phyloP scores from a whole-genome alignment of 345 rosid genomes.

The Pelargonium nanum region DNA sequence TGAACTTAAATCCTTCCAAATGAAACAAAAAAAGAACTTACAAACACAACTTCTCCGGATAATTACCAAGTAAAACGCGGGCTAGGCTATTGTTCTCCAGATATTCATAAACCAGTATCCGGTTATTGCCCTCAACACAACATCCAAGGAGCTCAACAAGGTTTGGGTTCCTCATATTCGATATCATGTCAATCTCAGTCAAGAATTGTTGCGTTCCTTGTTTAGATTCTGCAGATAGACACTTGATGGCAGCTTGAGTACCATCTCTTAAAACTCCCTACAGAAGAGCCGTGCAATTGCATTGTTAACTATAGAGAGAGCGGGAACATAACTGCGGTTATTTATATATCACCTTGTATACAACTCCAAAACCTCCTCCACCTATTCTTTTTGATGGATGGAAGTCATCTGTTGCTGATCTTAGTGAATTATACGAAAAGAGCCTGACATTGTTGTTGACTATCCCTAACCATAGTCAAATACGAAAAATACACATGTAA shows the following conservation, averaged over 20 bases:
- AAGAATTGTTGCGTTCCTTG: slow-evolving; percentile 51
- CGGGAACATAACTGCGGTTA: slow-evolving; percentile 5
- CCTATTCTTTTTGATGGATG: slow-evolving; percentile 16
- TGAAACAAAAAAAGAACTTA: background rate
- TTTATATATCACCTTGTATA: slow-evolving; percentile 49
- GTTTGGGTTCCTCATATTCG: slow-evolving; percentile 43
- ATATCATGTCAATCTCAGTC: slow-evolving; percentile 49
- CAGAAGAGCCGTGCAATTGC: no score
- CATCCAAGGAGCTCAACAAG: slow-evolving; percentile 62
- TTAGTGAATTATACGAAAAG: slow-evolving; percentile 55
- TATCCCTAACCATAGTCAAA: slow-evolving; percentile 37
- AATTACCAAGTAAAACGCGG: slow-evolving; percentile 42
- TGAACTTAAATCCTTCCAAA: no score
- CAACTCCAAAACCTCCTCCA: slow-evolving; percentile 85
- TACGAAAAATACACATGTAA: slow-evolving; percentile 5
- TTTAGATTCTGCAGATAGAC: slow-evolving; percentile 50
- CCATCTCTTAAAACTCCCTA: slow-evolving; percentile 57
- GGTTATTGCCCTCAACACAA: slow-evolving; percentile 39
- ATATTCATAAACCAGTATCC: slow-evolving; percentile 51
- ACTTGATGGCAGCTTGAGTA: slow-evolving; percentile 45
- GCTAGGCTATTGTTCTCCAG: slow-evolving; percentile 67
- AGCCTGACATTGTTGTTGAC: slow-evolving; percentile 53
- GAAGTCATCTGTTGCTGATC: slow-evolving; percentile 65
- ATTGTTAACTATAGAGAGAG: no score
- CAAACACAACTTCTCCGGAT: background rate